A percentile compares a stretch with the other conserved stretches of the same genome.
Conservation (phyloP, 805 yeast genomes). For the Metschnikowia vanudenii region DNA sequence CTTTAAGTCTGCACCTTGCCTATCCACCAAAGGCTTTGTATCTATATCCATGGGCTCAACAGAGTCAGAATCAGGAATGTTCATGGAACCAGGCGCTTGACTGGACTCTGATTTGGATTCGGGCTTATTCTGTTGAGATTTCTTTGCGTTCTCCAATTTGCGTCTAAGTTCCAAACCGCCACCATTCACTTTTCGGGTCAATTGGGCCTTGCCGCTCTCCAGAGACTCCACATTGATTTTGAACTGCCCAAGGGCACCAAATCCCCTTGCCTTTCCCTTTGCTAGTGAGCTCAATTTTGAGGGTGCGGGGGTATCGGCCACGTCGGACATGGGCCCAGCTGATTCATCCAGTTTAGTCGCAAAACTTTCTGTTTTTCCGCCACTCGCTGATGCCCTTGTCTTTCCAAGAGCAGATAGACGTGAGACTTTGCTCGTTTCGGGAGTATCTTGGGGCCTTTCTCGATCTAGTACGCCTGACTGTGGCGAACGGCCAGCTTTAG, state of each 20-base stretch:
- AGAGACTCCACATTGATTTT: neutral
- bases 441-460: neutral
- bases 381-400: neutral
- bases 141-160: conserved; percentile 6
- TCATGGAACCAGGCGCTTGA: neutral
- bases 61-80: too few relatives aligned
- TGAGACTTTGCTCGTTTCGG: neutral
- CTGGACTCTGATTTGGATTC: neutral
- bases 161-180: conserved; percentile 8
- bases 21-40: neutral
- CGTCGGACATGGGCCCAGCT: neutral
- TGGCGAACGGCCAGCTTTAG: neutral
- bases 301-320: neutral
- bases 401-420: conserved; percentile 6
- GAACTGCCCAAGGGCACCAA: conserved; percentile 1
- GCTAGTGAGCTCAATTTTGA: conserved; percentile 7
- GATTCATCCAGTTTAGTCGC: neutral
- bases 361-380: neutral
- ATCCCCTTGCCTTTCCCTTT: neutral
- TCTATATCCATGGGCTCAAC: conserved; percentile 8
- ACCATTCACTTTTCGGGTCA: conserved; percentile 3
- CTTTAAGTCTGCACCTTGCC: neutral
- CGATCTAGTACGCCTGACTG: neutral
- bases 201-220: neutral
- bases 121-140: neutral